Percentiles rank a stretch among this genome's conserved stretches.
Conservation (phyloP, 371 early-diverging fungal species). For the Mortierella sp. region DNA sequence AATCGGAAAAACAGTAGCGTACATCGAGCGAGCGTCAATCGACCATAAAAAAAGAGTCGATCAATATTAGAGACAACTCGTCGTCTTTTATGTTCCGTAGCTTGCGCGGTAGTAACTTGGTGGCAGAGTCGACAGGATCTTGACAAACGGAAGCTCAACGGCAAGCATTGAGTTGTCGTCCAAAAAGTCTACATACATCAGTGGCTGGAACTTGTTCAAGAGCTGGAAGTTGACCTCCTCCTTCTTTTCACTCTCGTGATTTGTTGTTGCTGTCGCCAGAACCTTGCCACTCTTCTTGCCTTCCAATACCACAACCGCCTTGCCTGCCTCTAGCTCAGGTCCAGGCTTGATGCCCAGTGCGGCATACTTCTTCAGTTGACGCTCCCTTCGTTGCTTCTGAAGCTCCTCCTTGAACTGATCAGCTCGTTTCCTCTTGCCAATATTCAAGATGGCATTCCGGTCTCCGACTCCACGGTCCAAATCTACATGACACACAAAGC, state of each 20-base stretch:
- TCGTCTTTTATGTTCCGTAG: slow-evolving; percentile 71
- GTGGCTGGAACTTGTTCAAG: slow-evolving; percentile 82
- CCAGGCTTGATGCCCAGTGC: slow-evolving; percentile 28
- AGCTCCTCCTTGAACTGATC: slow-evolving; percentile 55
- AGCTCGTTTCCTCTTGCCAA: slow-evolving; percentile 66
- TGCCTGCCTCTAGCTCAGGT: slow-evolving; percentile 42
- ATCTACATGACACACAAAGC: slow-evolving; percentile 80
- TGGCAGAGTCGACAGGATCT: slow-evolving; percentile 81
- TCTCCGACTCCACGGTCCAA: slow-evolving; percentile 62
- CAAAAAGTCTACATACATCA: slow-evolving; percentile 80
- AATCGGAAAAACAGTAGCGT: no score
- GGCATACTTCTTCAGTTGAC: slow-evolving; percentile 49
- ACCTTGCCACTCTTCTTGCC: slow-evolving; percentile 35
- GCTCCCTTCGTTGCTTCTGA: slow-evolving; percentile 52
- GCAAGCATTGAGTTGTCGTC: slow-evolving; percentile 79
- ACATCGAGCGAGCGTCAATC: no score
- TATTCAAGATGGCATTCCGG: slow-evolving; percentile 55
- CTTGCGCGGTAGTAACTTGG: slow-evolving; percentile 86
- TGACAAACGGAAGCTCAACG: slow-evolving; percentile 86
- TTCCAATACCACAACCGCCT: slow-evolving; percentile 29
- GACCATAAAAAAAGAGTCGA: not conserved
- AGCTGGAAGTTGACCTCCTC: slow-evolving; percentile 69
- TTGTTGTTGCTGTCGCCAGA: slow-evolving; percentile 22
- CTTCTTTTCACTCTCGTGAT: slow-evolving; percentile 36
- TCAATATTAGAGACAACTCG: not conserved